Conservation (phyloP, 257 asterid genomes). For the Solanum etuberosum region DNA sequence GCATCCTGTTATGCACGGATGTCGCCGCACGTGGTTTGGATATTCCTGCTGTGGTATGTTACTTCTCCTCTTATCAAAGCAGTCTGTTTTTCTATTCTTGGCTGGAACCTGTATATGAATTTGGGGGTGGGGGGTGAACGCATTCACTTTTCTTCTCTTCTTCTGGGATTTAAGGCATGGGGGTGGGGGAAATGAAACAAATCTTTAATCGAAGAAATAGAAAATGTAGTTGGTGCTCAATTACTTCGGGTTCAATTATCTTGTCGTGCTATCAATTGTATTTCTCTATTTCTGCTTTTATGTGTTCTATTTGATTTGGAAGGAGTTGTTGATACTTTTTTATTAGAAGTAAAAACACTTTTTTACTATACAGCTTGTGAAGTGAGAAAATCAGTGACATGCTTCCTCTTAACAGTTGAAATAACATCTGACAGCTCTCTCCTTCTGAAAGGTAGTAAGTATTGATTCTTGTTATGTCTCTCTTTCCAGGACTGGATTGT, state of each 20-base stretch:
- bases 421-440: not conserved
- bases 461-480: not conserved
- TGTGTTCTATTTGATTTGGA: not conserved
- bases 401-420: not conserved
- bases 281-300: not conserved
- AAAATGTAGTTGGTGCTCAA: not conserved
- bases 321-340: not conserved
- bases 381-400: not conserved
- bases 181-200: not conserved
- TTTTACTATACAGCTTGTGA: not conserved
- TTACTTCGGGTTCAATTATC: not conserved
- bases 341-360: not conserved
- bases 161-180: not conserved
- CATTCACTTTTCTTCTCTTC: not conserved
- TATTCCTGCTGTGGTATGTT: conserved; percentile 91
- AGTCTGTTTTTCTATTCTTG: not conserved
- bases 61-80: not conserved
- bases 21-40: conserved; percentile 99
- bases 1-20: conserved; percentile 83
- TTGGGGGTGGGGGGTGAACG: not conserved
- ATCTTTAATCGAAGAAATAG: not conserved
- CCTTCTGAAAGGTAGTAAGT: not conserved
- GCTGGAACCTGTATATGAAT: not conserved
- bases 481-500: conserved; percentile 88
- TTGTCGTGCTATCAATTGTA: not conserved